These are phyloP conservation scores for Gomphus bonarii DNA, from an alignment of 1,284 basidiomycete species.

Conservation along the genomic window DNA sequence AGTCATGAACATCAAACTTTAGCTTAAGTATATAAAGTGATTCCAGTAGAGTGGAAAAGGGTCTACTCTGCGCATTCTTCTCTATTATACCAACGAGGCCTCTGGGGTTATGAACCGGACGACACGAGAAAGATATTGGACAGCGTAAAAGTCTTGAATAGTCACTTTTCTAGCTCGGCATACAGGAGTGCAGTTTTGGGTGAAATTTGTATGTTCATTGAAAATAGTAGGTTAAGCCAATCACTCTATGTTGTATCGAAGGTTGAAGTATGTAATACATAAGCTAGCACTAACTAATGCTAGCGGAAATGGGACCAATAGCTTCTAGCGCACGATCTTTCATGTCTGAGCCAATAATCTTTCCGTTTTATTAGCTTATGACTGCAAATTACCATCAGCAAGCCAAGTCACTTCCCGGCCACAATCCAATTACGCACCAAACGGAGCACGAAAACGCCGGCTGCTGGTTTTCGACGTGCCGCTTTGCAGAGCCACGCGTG, in stretches of 20 bases:
- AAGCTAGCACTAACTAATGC: no score
- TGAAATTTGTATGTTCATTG: not conserved
- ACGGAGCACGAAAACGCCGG: no score
- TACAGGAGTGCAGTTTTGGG: not conserved
- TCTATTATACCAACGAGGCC: not conserved
- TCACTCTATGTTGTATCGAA: not conserved
- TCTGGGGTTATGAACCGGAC: no score
- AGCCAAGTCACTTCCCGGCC: no score
- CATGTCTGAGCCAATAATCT: no score
- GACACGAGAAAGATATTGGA: not conserved
- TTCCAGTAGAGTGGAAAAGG: not conserved
- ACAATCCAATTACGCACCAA: no score
- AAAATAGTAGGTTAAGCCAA: not conserved
- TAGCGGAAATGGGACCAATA: no score
- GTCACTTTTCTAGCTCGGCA: not conserved
- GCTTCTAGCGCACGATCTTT: no score
- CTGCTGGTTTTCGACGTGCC: no score
- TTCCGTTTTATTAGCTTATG: no score
- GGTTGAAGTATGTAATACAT: not conserved
- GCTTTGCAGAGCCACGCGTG: no score
- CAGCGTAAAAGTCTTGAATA: not conserved
- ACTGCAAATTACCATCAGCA: no score
- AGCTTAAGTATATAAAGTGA: not conserved
- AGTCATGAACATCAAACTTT: not conserved
- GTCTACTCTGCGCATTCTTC: not conserved